Evolutionary conservation across 2,329 filamentous ascomycete genomes (phyloP), one percentile per base, ranked within the genome.

Genomic region (Nigrograna mackinnonii): DNA sequence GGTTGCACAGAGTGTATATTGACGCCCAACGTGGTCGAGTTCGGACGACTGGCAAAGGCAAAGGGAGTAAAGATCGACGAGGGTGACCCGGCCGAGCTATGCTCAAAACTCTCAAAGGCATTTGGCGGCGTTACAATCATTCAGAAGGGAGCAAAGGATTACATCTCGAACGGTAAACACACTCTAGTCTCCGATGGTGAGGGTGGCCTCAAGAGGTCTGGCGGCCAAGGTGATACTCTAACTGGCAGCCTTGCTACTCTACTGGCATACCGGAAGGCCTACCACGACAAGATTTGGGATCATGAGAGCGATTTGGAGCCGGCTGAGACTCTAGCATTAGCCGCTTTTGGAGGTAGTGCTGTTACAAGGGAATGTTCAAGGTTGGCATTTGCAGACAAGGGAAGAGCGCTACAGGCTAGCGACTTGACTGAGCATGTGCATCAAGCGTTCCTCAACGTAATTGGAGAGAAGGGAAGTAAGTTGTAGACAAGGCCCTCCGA

Each of bases 1-100:
- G 91, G 91, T 1, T 97, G 92, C 72, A 79, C 77, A 35, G 82
- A 89, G 46, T 95, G 89, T 39, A 89, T 99, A 39, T 73, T 99
- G 43, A 99, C 94, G 31, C 94, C 94, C 1, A 99, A 99, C 52
- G 87, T 96, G 0, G 90, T 95, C 4, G 94, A 99, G 68, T 97
- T 97, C 63, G 84, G 80, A 2, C 78, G 91, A 11, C 69, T 99
- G 31, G 91, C 90, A 44, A 86, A 90, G 67, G 79, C 83, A 2
- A 77, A 94, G 44, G 82, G 83, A 3, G 74, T 96, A 40, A 80
- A 90, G 46, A 75, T 80, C 1, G 65, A 71, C 19, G 74, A 75
- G 30, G 73, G 64, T 34, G 74, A 78, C 41, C 75, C 76, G 33
- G 71, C 73, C 6, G 77, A 79, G 55, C 82, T 91, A 9, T 86